A percentile compares a stretch with the other conserved stretches of the same genome.
Conservation (phyloP, 192 early-diverging fungal genomes). For the Rhizophagus sp. region DNA sequence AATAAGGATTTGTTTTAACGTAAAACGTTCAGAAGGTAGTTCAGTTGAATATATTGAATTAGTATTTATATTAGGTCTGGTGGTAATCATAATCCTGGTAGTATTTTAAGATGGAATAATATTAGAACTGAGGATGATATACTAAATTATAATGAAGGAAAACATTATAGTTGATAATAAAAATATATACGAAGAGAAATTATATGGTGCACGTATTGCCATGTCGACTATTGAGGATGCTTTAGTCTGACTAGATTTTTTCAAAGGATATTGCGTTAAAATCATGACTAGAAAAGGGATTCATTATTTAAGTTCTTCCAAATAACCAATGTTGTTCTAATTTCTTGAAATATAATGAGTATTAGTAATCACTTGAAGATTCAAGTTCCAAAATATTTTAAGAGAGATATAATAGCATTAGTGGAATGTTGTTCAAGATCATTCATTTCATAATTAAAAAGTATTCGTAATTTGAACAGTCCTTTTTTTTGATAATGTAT, state of each 20-base stretch:
- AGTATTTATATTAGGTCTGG: conserved; percentile 71
- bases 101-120: conserved; percentile 63
- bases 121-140: conserved; percentile 53
- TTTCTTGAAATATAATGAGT: too few species aligned
- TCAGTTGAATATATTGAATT: conserved; percentile 67
- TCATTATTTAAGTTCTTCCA: too few species aligned
- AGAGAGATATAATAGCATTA: too few species aligned
- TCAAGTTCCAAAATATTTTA: too few species aligned
- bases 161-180: conserved; percentile 70
- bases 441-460: too few species aligned
- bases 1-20: conserved; percentile 57
- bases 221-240: conserved; percentile 65
- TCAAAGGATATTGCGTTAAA: conserved; percentile 57
- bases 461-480: too few species aligned
- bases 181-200: conserved; percentile 69
- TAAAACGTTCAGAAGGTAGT: conserved; percentile 51
- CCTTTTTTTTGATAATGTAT: too few species aligned
- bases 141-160: conserved; percentile 48
- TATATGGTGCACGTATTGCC: conserved; percentile 69
- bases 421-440: too few species aligned
- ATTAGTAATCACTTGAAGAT: too few species aligned
- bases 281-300: background rate
- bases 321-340: too few species aligned
- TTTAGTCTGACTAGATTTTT: conserved; percentile 57
- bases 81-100: conserved; percentile 81